phyloP scores from a whole-genome alignment of 768 basidiomycete species.

The Tricholoma matsutake region DNA sequence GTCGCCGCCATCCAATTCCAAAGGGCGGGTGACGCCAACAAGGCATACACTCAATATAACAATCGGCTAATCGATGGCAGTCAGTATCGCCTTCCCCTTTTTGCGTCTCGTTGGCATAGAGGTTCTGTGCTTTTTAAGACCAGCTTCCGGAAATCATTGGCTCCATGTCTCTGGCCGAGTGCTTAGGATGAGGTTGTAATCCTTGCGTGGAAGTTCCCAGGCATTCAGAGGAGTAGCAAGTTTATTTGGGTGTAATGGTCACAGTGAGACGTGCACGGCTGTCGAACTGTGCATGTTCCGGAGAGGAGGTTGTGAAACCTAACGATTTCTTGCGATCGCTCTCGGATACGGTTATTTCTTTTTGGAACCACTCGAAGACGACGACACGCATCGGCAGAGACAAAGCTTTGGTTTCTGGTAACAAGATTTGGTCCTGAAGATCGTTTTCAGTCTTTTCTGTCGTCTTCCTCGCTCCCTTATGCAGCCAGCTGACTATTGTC shows the following conservation, averaged over 20 bases:
- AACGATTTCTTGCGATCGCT: slow-evolving; percentile 24
- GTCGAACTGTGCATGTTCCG: background rate
- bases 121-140: slow-evolving; percentile 24
- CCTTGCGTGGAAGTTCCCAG: background rate
- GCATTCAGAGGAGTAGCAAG: background rate
- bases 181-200: slow-evolving; percentile 6
- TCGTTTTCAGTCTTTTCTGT: slow-evolving; percentile 24
- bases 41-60: slow-evolving; percentile 94
- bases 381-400: slow-evolving; percentile 32
- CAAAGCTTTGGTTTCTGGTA: slow-evolving; percentile 37
- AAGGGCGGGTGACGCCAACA: slow-evolving; percentile 84
- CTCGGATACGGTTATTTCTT: background rate
- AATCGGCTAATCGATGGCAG: slow-evolving; percentile 99
- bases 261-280: background rate
- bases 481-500: slow-evolving; percentile 46
- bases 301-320: slow-evolving; percentile 18
- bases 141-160: slow-evolving; percentile 37
- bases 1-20: slow-evolving; percentile 84
- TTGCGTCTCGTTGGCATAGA: slow-evolving; percentile 29
- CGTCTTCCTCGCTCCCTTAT: slow-evolving; percentile 30
- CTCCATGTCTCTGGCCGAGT: slow-evolving; percentile 41
- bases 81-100: slow-evolving; percentile 79
- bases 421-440: slow-evolving; percentile 29
- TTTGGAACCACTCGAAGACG: slow-evolving; percentile 6
- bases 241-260: background rate